Base-by-base conservation (phyloP, 164 flowering plant genomes). In the Buxus sempervirens region DNA sequence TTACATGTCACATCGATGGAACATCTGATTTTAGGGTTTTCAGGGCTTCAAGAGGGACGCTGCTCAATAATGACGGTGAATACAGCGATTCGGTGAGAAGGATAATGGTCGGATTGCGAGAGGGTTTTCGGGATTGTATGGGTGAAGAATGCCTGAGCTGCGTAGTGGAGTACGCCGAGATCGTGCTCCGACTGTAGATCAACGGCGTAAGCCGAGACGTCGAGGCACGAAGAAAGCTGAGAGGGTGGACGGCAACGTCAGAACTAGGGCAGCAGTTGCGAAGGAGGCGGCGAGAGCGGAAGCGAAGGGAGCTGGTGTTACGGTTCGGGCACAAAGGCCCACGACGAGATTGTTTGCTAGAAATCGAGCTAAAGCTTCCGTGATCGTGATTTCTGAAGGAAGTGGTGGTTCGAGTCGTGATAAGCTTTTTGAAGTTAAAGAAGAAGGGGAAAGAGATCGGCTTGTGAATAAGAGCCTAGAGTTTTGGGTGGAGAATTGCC, bases 141-240 rank as follows among this genome's bases (percentile, higher is more conserved):
- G 96, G 81, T 54, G 70, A 77, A 77, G 74, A 75, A 88, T 88
- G 92, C 88, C 88, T 67, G 90, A 85, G 84, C 80, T 88, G 82
- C 93, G 86, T 24, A 83, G 81, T 60, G 90, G 89, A 66, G 83
- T 76, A 63, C 86, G 86, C 66, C 74, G 80, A 38, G 84, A 84
- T 71, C 89, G 90, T 73, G 77, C 76, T 75, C 79, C 78, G 70
- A 68, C 64, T 9, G 64, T 68, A 72, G 75, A 66, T 67, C 67
- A 65, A 32, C 75, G 51, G 41, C 72, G 69, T 8, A 70, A 71
- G 62, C 63, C 68, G 41, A 45, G 66, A 51, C 60, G 62, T 58
- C 16, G 73, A 62, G 71, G 62, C 32, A 51, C 51, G 70, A 69
- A 69, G 70, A 78, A 71, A 66, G 70, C 70, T 60, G 80, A 69